These are phyloP conservation scores for Plenodomus biglobosus DNA, from an alignment of 2,329 filamentous ascomycete genomes.

Conservation along the genomic window DNA sequence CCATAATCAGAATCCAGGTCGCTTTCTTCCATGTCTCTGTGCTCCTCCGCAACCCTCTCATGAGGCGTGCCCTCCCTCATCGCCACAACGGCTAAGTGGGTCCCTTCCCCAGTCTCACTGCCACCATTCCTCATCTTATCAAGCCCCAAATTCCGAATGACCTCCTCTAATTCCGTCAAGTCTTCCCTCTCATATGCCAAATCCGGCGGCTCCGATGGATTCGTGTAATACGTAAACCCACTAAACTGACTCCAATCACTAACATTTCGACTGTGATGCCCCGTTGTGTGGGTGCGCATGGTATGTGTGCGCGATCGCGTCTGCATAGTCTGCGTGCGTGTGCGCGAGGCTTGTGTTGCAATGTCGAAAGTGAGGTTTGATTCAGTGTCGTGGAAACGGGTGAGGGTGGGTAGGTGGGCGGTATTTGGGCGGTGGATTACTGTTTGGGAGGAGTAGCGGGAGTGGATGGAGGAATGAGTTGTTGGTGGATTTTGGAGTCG, in stretches of 20 bases:
- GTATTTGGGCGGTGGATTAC: constrained; percentile 16
- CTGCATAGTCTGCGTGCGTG: constrained; percentile 13
- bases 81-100: too few relatives aligned
- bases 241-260: constrained; percentile 27
- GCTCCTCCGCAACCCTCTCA: background rate
- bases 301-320: constrained; percentile 14
- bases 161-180: constrained; percentile 1
- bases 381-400: constrained; percentile 27
- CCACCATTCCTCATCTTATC: background rate
- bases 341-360: constrained; percentile 15
- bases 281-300: constrained; percentile 4
- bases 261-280: constrained; percentile 18
- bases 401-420: constrained; percentile 10
- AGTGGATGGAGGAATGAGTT: constrained; percentile 1
- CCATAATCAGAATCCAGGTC: background rate
- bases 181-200: background rate
- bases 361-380: constrained; percentile 33
- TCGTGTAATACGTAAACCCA: constrained; percentile 18
- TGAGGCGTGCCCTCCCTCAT: background rate
- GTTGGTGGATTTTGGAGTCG: background rate
- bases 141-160: background rate
- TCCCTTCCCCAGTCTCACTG: background rate
- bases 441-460: constrained; percentile 14
- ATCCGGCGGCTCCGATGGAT: constrained; percentile 1
- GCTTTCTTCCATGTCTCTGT: background rate